Evolutionary conservation across 2,329 filamentous ascomycete genomes (phyloP).

Genomic region (Colletotrichum siamense): DNA sequence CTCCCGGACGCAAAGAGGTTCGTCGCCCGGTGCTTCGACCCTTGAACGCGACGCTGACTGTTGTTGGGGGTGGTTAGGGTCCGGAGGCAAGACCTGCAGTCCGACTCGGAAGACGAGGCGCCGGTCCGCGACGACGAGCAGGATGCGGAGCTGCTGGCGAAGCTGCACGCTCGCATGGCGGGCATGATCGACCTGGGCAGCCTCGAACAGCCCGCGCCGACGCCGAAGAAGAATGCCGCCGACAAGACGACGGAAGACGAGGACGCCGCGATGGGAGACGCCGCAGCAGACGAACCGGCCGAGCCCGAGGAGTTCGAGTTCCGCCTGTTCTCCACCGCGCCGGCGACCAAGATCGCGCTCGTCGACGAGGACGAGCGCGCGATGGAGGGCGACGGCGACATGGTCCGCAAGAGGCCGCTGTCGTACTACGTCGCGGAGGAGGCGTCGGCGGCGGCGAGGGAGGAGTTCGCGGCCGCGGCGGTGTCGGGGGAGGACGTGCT

Average conservation of each 20-base stretch:
- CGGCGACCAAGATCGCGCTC: constrained; percentile 57
- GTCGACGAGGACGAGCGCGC: constrained; percentile 42
- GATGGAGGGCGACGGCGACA: constrained; percentile 37
- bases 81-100: constrained; percentile 58
- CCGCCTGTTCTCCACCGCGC: constrained; percentile 58
- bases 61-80: constrained; percentile 36
- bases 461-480: constrained; percentile 50
- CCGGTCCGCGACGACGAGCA: constrained; percentile 34
- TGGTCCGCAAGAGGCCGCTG: constrained; percentile 43
- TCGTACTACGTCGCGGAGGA: constrained; percentile 54
- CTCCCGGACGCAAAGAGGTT: constrained; percentile 59
- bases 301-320: constrained; percentile 57
- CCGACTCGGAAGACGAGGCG: constrained; percentile 33
- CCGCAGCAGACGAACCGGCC: not conserved
- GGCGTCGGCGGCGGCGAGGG: constrained; percentile 39
- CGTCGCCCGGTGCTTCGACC: constrained; percentile 9
- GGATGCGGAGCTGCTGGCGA: constrained; percentile 45
- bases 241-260: not conserved
- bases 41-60: not conserved
- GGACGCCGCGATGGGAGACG: constrained; percentile 24
- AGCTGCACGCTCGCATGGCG: constrained; percentile 54
- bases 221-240: constrained; percentile 8
- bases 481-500: constrained; percentile 59
- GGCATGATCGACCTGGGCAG: constrained; percentile 48
- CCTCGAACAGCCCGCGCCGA: constrained; percentile 2